Evolutionary conservation across 2,329 filamentous ascomycete species (phyloP).

Genomic region (Phialocephala sp.): DNA sequence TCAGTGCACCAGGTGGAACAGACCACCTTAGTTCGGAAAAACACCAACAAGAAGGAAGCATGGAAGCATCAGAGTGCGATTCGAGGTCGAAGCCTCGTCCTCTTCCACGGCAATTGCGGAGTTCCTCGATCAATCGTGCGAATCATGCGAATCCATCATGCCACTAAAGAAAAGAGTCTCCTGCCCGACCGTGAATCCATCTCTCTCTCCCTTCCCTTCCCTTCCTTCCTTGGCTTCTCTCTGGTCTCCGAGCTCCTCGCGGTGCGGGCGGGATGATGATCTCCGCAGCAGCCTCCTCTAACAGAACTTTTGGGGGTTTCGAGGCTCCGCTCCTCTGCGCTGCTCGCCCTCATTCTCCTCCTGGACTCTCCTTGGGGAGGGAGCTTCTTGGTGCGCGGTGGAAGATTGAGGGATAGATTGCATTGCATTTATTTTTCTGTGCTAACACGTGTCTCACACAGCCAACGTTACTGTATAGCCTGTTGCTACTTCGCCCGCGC

Average conservation of each 20-base stretch:
- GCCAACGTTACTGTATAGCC: constrained; percentile 2
- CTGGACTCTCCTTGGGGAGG: not conserved
- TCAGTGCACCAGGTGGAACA: not conserved
- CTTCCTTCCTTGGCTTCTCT: not conserved
- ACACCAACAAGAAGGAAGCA: not conserved
- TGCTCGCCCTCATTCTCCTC: not conserved
- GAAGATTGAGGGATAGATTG: not conserved
- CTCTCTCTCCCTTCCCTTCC: not conserved
- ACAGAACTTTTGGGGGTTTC: constrained; percentile 1
- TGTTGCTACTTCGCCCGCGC: constrained; percentile 1
- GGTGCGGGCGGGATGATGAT: not conserved
- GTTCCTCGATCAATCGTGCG: not conserved
- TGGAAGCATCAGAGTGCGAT: not conserved
- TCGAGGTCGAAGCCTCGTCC: not conserved
- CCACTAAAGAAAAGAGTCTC: not conserved
- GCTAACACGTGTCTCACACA: not conserved
- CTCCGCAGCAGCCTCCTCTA: not conserved
- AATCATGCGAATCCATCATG: not conserved
- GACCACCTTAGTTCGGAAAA: not conserved
- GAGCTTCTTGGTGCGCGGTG: not conserved
- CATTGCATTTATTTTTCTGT: not conserved
- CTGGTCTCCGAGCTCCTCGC: not conserved
- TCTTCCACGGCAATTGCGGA: constrained; percentile 9
- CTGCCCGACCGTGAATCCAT: not conserved
- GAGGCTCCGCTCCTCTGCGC: not conserved